Percentiles rank a stretch among this genome's conserved stretches.
Conservation (phyloP, 768 basidiomycete genomes). For the Mycena polygramma region DNA sequence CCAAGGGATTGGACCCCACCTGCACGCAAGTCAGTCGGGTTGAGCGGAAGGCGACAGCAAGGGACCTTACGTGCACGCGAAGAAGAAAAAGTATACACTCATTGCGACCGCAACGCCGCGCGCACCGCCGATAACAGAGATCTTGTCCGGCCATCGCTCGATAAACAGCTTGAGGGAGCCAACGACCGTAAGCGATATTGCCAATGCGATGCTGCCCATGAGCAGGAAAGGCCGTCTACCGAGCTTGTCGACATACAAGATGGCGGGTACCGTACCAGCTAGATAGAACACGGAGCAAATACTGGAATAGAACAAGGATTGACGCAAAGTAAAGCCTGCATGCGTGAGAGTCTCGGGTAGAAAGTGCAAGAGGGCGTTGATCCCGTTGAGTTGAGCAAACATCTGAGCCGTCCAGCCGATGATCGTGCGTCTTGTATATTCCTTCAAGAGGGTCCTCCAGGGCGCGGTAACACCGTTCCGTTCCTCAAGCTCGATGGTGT, state of each 20-base stretch:
- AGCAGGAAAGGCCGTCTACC: constrained; percentile 67
- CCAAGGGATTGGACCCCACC: constrained; percentile 66
- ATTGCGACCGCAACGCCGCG: constrained; percentile 55
- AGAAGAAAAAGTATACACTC: constrained; percentile 72
- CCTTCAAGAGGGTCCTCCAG: constrained; percentile 65
- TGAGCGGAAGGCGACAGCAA: no score
- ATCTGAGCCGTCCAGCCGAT: constrained; percentile 69
- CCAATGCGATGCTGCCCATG: constrained; percentile 58
- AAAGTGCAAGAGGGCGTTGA: constrained; percentile 71
- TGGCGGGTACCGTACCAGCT: constrained; percentile 64
- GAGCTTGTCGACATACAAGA: constrained; percentile 66
- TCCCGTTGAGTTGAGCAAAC: constrained; percentile 68
- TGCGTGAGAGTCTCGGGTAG: constrained; percentile 66
- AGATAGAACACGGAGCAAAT: constrained; percentile 63
- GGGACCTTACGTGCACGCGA: constrained; percentile 57
- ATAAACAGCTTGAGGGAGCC: constrained; percentile 64
- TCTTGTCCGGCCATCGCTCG: constrained; percentile 53
- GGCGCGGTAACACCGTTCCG: constrained; percentile 45
- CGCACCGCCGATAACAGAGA: constrained; percentile 42
- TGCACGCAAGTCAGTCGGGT: no score
- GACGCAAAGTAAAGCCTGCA: constrained; percentile 60
- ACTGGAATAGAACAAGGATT: constrained; percentile 60
- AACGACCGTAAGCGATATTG: constrained; percentile 60
- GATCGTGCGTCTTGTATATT: constrained; percentile 61
- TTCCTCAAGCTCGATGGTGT: constrained; percentile 51